Conservation (phyloP, 805 yeast genomes). For the Ogataea thermomethanolica region DNA sequence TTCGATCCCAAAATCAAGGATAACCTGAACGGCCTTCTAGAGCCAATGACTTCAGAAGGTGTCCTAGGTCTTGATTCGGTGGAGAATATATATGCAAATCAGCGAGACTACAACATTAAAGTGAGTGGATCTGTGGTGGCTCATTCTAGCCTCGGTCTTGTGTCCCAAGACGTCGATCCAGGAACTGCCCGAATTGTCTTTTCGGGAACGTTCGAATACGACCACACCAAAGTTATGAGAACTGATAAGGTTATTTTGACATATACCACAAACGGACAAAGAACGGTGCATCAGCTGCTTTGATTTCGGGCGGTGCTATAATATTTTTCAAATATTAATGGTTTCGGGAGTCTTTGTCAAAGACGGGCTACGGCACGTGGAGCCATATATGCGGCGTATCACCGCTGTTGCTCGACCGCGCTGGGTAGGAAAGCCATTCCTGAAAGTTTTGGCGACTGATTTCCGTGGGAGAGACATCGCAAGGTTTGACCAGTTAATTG, state of each 20-base stretch:
- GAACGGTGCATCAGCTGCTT: constrained; percentile 31
- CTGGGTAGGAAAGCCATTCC: constrained; percentile 13
- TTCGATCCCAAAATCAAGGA: constrained; percentile 23
- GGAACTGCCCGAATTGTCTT: constrained; percentile 32
- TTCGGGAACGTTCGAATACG: constrained; percentile 34
- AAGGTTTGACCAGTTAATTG: constrained; percentile 12
- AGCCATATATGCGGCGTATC: constrained; percentile 17
- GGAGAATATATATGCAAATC: constrained; percentile 21
- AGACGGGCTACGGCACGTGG: constrained; percentile 15
- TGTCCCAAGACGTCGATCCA: constrained; percentile 19
- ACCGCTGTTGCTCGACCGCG: constrained; percentile 10
- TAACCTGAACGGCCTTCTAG: constrained; percentile 29
- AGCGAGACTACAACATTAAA: constrained; percentile 30
- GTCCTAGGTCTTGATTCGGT: constrained; percentile 21
- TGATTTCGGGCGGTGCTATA: constrained; percentile 15
- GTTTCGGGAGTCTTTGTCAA: constrained; percentile 2
- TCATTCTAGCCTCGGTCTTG: constrained; percentile 10
- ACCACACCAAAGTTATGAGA: constrained; percentile 34
- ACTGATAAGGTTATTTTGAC: constrained; percentile 26
- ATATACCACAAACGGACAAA: constrained; percentile 26
- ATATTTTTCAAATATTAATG: neutral
- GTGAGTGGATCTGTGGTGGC: constrained; percentile 31
- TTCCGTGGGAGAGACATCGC: constrained; percentile 18
- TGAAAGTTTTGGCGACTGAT: constrained; percentile 14
- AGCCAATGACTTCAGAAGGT: constrained; percentile 29